Percentiles rank a stretch among this genome's conserved stretches.
Evolutionary conservation across 495 filamentous ascomycete species (phyloP).

Genomic region (Penicillium odoratum): DNA sequence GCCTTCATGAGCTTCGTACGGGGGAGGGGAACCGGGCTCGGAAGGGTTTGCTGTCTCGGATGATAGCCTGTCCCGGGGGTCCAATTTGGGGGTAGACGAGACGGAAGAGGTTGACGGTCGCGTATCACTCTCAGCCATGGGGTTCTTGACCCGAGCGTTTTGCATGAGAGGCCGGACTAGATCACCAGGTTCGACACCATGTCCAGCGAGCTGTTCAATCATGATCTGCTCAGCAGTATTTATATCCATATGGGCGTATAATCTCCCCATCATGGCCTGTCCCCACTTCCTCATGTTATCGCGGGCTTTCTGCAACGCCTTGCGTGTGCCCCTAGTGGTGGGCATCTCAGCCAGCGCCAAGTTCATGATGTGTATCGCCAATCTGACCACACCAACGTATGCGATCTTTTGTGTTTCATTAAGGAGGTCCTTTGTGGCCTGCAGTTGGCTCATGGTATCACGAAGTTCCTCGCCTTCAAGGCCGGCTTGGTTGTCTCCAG

Average conservation of each 20-base stretch:
- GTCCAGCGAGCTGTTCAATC: constrained; percentile 94
- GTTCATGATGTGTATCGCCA: constrained; percentile 76
- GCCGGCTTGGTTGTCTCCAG: constrained; percentile 55
- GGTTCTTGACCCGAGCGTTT: constrained; percentile 91
- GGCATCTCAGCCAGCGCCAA: constrained; percentile 61
- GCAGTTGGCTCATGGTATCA: constrained; percentile 84
- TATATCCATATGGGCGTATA: constrained; percentile 97
- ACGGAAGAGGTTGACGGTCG: constrained; percentile 34
- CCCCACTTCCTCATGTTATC: constrained; percentile 94
- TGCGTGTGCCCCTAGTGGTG: constrained; percentile 57
- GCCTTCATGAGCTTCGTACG: constrained; percentile 69
- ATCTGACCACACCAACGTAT: constrained; percentile 84
- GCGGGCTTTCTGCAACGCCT: constrained; percentile 61
- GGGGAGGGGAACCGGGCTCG: constrained; percentile 58
- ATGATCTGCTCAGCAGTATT: constrained; percentile 87
- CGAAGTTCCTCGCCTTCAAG: constrained; percentile 78
- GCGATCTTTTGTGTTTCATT: constrained; percentile 96
- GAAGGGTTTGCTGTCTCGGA: constrained; percentile 32
- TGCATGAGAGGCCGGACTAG: constrained; percentile 86
- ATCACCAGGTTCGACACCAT: constrained; percentile 83
- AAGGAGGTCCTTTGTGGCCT: constrained; percentile 92
- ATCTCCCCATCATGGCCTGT: constrained; percentile 91
- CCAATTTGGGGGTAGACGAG: constrained; percentile 29
- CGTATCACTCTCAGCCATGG: constrained; percentile 59
- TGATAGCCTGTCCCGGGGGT: constrained; percentile 27